phyloP scores from a whole-genome alignment of 2,329 filamentous ascomycete genomes.

The Cordyceps javanica region DNA sequence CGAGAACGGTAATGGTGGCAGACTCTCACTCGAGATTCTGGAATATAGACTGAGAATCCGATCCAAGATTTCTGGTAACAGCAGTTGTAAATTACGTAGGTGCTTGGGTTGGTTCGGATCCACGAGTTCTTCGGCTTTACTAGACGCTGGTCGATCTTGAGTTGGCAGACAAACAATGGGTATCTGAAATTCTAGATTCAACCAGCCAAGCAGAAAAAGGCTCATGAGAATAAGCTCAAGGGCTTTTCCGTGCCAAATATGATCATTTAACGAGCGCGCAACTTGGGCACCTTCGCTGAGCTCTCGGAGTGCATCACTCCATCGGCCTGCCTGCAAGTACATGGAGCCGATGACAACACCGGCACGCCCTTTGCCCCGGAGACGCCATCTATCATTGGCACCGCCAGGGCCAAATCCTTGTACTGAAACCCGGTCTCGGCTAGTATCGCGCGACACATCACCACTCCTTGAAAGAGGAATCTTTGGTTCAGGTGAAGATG shows the following conservation, averaged over 20 bases:
- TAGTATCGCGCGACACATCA: slow-evolving; percentile 43
- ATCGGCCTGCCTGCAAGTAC: slow-evolving; percentile 83
- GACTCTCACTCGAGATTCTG: slow-evolving; percentile 61
- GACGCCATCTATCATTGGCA: slow-evolving; percentile 69
- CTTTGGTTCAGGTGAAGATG: slow-evolving; percentile 37
- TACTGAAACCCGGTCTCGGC: slow-evolving; percentile 53
- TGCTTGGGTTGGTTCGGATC: slow-evolving; percentile 44
- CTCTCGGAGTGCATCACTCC: slow-evolving; percentile 81
- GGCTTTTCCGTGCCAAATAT: slow-evolving; percentile 96
- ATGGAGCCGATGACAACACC: slow-evolving; percentile 76
- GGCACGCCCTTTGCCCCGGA: slow-evolving; percentile 73
- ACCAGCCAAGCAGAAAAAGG: slow-evolving; percentile 78
- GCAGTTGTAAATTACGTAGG: slow-evolving; percentile 46
- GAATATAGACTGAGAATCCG: slow-evolving; percentile 70
- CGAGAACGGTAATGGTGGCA: slow-evolving; percentile 64
- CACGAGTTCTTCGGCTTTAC: slow-evolving; percentile 22
- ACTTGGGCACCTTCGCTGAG: slow-evolving; percentile 72
- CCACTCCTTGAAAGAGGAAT: slow-evolving; percentile 31
- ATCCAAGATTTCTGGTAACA: slow-evolving; percentile 69
- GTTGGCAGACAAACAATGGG: slow-evolving; percentile 48
- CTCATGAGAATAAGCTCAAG: slow-evolving; percentile 81
- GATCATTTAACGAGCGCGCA: slow-evolving; percentile 76
- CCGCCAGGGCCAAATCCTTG: slow-evolving; percentile 68
- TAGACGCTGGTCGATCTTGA: slow-evolving; percentile 38
- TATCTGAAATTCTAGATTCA: slow-evolving; percentile 76